These are phyloP conservation scores for Schizosaccharomyces octosporus DNA, from an alignment of 805 yeast genomes.

Conservation along the genomic window DNA sequence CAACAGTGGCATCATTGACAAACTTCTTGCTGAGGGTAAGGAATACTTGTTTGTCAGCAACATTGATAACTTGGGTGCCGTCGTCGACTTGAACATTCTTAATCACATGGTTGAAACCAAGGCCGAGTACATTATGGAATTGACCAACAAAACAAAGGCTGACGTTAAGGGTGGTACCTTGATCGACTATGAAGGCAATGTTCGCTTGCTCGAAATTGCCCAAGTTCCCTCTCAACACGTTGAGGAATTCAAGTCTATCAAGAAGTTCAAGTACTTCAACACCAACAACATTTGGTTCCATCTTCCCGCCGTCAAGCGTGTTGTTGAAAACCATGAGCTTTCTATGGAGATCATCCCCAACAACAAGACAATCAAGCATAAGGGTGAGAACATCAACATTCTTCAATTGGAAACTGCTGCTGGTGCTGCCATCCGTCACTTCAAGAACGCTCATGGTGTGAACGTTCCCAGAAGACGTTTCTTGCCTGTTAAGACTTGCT, in stretches of 20 bases:
- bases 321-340: constrained; percentile 60
- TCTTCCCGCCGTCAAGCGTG: constrained; percentile 75
- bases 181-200: constrained; percentile 84
- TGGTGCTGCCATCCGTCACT: constrained; percentile 96
- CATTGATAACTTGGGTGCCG: constrained; percentile 96
- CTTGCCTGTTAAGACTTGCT: constrained; percentile 92
- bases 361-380: constrained; percentile 39
- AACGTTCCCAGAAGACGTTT: constrained; percentile 95
- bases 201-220: constrained; percentile 83
- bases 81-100: constrained; percentile 74
- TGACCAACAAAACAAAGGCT: constrained; percentile 95
- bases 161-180: constrained; percentile 98
- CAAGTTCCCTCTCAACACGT: constrained; percentile 97
- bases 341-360: constrained; percentile 91
- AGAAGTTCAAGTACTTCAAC: constrained; percentile 93
- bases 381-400: constrained; percentile 28
- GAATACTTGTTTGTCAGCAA: constrained; percentile 87
- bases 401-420: constrained; percentile 94
- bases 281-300: constrained; percentile 96
- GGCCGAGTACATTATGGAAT: constrained; percentile 92
- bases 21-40: constrained; percentile 73
- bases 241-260: constrained; percentile 91
- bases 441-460: constrained; percentile 85
- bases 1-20: constrained; percentile 76
- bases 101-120: constrained; percentile 79